Conservation (phyloP, 495 filamentous ascomycete species). For the Entonaema liquescens region DNA sequence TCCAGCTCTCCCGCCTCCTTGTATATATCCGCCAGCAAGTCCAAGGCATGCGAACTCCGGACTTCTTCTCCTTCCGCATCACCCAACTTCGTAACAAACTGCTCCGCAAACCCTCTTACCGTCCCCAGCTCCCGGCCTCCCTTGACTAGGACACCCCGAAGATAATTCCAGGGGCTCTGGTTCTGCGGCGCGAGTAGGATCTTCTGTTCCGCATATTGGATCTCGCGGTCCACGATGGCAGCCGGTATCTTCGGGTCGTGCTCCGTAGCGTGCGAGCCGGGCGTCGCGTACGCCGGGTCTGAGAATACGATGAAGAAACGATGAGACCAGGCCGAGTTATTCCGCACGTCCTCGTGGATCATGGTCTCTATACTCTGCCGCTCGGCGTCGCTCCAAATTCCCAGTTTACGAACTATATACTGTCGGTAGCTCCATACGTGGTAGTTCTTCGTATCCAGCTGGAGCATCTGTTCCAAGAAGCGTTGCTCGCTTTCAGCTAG, state of each 20-base stretch:
- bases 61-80: conserved; percentile 61
- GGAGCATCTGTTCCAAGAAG: conserved; percentile 85
- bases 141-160: conserved; percentile 77
- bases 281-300: conserved; percentile 60
- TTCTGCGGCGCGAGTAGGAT: conserved; percentile 89
- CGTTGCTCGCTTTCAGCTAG: conserved; percentile 65
- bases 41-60: conserved; percentile 85
- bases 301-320: conserved; percentile 91
- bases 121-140: conserved; percentile 63
- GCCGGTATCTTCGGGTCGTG: conserved; percentile 61
- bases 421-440: conserved; percentile 98
- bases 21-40: conserved; percentile 85
- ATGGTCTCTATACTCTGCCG: conserved; percentile 73
- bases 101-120: conserved; percentile 69
- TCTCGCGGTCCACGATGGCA: conserved; percentile 75
- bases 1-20: conserved; percentile 66
- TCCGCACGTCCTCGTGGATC: conserved; percentile 80
- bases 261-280: conserved; percentile 55
- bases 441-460: conserved; percentile 92
- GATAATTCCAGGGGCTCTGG: conserved; percentile 90
- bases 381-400: conserved; percentile 68
- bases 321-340: conserved; percentile 98
- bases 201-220: conserved; percentile 73
- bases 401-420: conserved; percentile 86
- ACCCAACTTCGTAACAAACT: conserved; percentile 67